Base-by-base conservation (phyloP, 2,329 filamentous ascomycete genomes). In the Dactylellina haptotyla region DNA sequence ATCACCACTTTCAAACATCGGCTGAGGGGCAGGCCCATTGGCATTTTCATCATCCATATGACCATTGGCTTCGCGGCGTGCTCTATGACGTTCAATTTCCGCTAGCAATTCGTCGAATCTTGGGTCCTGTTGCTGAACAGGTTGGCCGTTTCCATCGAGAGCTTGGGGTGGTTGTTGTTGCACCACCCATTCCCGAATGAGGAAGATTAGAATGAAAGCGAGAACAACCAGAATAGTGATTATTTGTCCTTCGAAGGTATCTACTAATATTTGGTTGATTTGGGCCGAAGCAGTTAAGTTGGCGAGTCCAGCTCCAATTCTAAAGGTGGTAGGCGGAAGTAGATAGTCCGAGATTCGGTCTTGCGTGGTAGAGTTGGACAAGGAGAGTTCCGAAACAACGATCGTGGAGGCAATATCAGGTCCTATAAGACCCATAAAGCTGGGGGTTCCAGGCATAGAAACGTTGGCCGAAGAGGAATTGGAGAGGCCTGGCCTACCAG, bases 131-230 rank as follows among this genome's bases (percentile, higher is more conserved):
- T 74, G 69, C 26, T 67, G 67, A 6, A 70, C 43, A 14, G 75
- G 72, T 43, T 69, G 72, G 30, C 57, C 76, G 37, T 77, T 76
- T 10, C 75, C 76, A 48, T 73, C 65, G 16, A 78, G 59, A 50
- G 80, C 83, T 73, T 95, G 90, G 76, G 93, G 89, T 3, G 94
- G 95, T 79, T 99, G 95, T 80, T 99, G 95, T 80, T 99, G 95
- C 8, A 99, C 93, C 56, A 99, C 95, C 86, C 97, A 99, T 82
- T 99, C 95, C 50, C 96, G 85, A 50, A 99, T 97, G 2, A 99
- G 83, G 77, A 99, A 99, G 43, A 99, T 89, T n/a, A 99, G 83
- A 70, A 99, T 97, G 81, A 98, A 99, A 67, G 90, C 93, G 46
- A 97, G 86, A 5, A 99, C 94, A 56, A 98, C 92, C 9, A 96